Evolutionary conservation across 768 basidiomycete genomes (phyloP).

Genomic region (Panaeolus papilionaceus): DNA sequence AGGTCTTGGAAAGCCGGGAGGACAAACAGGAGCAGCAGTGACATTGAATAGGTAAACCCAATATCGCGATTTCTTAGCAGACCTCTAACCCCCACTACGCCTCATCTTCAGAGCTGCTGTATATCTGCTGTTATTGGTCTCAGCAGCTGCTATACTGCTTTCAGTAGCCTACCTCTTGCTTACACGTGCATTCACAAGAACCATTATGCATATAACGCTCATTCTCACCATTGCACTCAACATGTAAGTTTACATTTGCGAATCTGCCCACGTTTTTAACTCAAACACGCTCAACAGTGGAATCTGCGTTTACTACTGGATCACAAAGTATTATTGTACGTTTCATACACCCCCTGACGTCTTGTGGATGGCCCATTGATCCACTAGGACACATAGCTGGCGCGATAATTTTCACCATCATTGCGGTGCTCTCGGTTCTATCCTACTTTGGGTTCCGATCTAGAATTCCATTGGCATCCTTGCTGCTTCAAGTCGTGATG

Average conservation of each 20-base stretch:
- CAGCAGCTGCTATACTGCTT: constrained; percentile 69
- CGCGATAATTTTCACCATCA: constrained; percentile 84
- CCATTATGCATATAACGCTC: constrained; percentile 81
- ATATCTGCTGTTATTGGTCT: constrained; percentile 77
- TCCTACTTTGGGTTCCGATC: constrained; percentile 75
- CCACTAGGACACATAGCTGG: constrained; percentile 52
- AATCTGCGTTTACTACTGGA: constrained; percentile 79
- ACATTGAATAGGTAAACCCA: constrained; percentile 68
- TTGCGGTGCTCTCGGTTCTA: constrained; percentile 76
- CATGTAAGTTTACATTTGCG: constrained; percentile 51
- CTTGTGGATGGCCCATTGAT: neutral
- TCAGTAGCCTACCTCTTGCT: constrained; percentile 74
- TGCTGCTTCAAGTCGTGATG: constrained; percentile 84
- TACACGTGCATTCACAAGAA: constrained; percentile 71
- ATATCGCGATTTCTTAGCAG: constrained; percentile 1
- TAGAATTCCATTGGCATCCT: constrained; percentile 79
- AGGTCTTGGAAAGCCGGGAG: constrained; percentile 68
- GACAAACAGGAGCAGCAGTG: constrained; percentile 57
- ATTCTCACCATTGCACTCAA: constrained; percentile 67
- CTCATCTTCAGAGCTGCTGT: constrained; percentile 64
- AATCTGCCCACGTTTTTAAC: constrained; percentile 1
- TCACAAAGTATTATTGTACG: constrained; percentile 72
- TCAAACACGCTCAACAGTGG: constrained; percentile 47
- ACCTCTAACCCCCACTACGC: constrained; percentile 4
- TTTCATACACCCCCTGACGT: constrained; percentile 19